phyloP scores from a whole-genome alignment of 805 yeast genomes.

The Zygoascus tannicola region DNA sequence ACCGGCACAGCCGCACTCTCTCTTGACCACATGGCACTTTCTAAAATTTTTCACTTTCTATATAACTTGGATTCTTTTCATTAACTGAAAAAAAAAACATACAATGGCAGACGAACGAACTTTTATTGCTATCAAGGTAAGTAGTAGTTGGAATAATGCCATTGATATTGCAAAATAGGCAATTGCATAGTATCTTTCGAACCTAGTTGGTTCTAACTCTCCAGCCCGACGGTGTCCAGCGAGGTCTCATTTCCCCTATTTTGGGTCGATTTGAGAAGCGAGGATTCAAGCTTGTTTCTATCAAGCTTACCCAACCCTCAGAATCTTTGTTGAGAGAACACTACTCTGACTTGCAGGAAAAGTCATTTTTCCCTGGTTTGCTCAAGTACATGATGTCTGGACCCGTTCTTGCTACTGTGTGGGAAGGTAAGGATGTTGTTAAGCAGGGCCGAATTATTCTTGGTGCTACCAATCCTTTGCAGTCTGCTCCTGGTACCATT shows the following conservation, averaged over 20 bases:
- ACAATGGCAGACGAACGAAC: constrained; percentile 27
- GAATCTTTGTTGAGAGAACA: constrained; percentile 84
- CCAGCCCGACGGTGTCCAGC: constrained; percentile 98
- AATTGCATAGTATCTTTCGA: background rate
- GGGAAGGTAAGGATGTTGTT: constrained; percentile 99
- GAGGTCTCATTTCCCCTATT: constrained; percentile 89
- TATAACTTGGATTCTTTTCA: background rate
- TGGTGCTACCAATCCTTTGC: constrained; percentile 98
- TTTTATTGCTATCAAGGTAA: constrained; percentile 33
- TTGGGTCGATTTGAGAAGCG: constrained; percentile 90
- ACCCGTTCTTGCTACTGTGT: constrained; percentile 96
- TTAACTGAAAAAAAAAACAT: background rate
- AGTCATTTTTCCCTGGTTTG: constrained; percentile 98
- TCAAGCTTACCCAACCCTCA: constrained; percentile 82
- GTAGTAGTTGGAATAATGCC: constrained; percentile 7
- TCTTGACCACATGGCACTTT: too few species aligned
- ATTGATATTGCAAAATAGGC: background rate
- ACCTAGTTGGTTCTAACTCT: background rate
- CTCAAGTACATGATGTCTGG: constrained; percentile 96
- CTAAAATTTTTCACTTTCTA: constrained; percentile 1
- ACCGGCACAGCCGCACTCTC: too few species aligned
- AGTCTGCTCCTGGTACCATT: constrained; percentile 98
- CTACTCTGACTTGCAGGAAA: constrained; percentile 88
- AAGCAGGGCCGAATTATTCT: constrained; percentile 95
- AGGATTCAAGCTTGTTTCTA: constrained; percentile 95